Evolutionary conservation across 2,329 filamentous ascomycete species (phyloP), one percentile per base, ranked within the genome.

Genomic region (Aureobasidium subglaciale): DNA sequence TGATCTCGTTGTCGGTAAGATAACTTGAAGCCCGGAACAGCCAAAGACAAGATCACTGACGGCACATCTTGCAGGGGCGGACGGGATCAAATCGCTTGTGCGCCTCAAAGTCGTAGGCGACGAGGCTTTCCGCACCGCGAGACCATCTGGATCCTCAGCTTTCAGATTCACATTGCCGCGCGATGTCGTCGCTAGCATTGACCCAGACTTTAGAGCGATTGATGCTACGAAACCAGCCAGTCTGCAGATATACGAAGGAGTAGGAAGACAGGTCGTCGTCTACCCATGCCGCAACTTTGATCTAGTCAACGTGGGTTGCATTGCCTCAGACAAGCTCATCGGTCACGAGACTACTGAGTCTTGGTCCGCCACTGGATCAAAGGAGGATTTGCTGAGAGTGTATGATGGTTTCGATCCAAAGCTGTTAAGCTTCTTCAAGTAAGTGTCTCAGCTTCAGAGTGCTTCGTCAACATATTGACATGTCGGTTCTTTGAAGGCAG

Each of bases 391-490:
- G 54, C 59, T 74, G 1, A 64, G 70, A 18, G 69, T 68, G 0
- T 77, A 69, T 56, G 59, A 64, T 1, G 71, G 70, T 5, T 77
- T 74, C 45, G 74, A 74, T 0, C 48, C 58, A 0, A 76, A 74
- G 74, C 62, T 69, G 3, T 66, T 64, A 30, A 61, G 60, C 1
- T 59, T 69, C 7, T 67, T 76, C 15, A 58, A 55, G 27, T 41
- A 41, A 10, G 7, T 41, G 5, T 22, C 13, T 5, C 37, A 16
- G n/a, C n/a, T n/a, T n/a, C n/a, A n/a, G n/a, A n/a, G n/a, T n/a
- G n/a, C n/a, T n/a, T n/a, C n/a, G n/a, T n/a, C n/a, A n/a, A n/a
- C n/a, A n/a, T n/a, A n/a, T n/a, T n/a, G n/a, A n/a, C n/a, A n/a
- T n/a, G n/a, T n/a, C n/a, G n/a, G n/a, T n/a, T n/a, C n/a, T n/a